Base-by-base conservation (phyloP, 2,329 filamentous ascomycete species). In the Zelopaecilomyces penicillatus region DNA sequence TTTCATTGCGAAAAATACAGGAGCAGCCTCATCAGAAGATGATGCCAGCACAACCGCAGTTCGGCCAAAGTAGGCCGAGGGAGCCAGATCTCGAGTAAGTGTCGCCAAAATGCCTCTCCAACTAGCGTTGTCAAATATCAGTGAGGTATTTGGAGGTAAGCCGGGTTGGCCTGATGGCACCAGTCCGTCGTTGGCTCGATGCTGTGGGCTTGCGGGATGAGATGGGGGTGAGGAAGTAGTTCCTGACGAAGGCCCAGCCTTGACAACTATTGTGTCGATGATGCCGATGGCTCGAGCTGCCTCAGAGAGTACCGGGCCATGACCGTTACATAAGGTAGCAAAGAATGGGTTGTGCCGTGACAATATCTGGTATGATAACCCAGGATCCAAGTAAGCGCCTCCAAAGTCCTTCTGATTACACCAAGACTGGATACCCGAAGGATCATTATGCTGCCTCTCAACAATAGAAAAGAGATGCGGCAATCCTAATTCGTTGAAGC, bases 31-130 rank as follows among this genome's bases (percentile, higher is more conserved):
- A 45, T 86, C 80, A 36, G 85, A 77, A 0, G 77, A 80, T 12
- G 78, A 82, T 6, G 85, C 85, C 8, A 94, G 68, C 10, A 94
- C 76, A 37, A 94, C 78, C 3, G 86, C 87, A 4, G 85, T 80
- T 39, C 86, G 80, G 36, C 80, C 82, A 52, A 77, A 78, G 61
- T 91, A 94, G 1, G 87, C 87, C 4, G 85, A 89, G 0, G 87
- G 87, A 0, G 89, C 85, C 53, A 90, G 82, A 55, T 94, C 87
- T 26, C 85, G 77, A 4, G 83, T 93, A 47, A 94, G 69, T 1
- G 87, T 89, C 42, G 85, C 84, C 39, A 88, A 74, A 46, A 94
- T 91, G 2, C 87, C 87, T 61, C 87, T 88, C 86, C 87, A 93
- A 10, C 82, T 81, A 8, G 86, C 84, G 53, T 94, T 94, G 55